Evolutionary conservation across 2,329 filamentous ascomycete genomes (phyloP).

Genomic region (Colletotrichum sp.): DNA sequence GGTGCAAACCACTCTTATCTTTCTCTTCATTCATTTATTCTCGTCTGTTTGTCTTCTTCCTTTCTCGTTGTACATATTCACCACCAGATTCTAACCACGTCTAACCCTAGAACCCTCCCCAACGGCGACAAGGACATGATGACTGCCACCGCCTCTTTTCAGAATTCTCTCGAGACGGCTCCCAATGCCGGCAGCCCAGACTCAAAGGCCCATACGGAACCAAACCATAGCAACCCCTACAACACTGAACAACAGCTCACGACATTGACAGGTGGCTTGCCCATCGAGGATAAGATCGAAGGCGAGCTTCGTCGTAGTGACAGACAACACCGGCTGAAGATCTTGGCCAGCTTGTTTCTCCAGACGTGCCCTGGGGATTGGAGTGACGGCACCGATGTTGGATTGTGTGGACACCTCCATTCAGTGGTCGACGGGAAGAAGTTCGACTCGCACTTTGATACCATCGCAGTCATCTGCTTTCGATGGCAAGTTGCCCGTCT

Average conservation of each 20-base stretch:
- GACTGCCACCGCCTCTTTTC: rapidly evolving
- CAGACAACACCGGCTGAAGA: neutral
- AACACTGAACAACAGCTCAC: neutral
- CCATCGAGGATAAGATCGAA: neutral
- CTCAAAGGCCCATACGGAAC: neutral
- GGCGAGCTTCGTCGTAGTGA: neutral
- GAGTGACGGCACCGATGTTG: neutral
- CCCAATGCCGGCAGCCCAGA: rapidly evolving
- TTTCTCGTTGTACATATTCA: too few relatives aligned
- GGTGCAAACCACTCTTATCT: too few relatives aligned
- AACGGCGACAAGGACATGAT: rapidly evolving
- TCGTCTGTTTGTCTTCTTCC: too few relatives aligned
- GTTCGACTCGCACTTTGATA: neutral
- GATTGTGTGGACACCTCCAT: neutral
- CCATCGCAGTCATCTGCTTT: neutral
- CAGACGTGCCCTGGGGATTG: neutral
- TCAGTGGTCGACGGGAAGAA: neutral
- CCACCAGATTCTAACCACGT: neutral
- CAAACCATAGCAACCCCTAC: rapidly evolving
- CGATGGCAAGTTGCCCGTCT: neutral
- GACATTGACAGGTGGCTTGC: rapidly evolving
- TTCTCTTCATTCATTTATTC: too few relatives aligned
- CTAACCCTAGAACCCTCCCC: neutral
- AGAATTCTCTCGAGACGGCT: rapidly evolving
- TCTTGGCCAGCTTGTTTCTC: neutral